Conservation (phyloP, 495 filamentous ascomycete species). For the Penicillium odoratum region DNA sequence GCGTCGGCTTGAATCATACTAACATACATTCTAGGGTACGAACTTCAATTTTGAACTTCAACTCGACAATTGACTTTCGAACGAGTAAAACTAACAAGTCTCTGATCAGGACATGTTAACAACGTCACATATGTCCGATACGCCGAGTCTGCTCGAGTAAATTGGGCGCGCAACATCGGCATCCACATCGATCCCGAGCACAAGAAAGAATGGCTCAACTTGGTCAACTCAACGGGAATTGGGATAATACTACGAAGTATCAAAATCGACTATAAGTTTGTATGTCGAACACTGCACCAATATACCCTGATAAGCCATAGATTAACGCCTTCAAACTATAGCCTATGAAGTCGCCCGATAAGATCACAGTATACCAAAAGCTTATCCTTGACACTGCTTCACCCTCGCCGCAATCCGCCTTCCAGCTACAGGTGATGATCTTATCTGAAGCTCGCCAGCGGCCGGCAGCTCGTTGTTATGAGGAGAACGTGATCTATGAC, state of each 20-base stretch:
- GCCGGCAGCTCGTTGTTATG: constrained; percentile 72
- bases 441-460: constrained; percentile 79
- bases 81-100: neutral
- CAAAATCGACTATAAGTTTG: constrained; percentile 88
- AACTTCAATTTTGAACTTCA: neutral
- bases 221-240: constrained; percentile 62
- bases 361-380: constrained; percentile 85
- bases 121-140: constrained; percentile 84
- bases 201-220: constrained; percentile 64
- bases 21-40: constrained; percentile 28
- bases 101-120: constrained; percentile 74
- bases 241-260: constrained; percentile 84
- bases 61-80: neutral
- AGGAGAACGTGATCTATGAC: constrained; percentile 86
- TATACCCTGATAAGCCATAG: constrained; percentile 5
- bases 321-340: constrained; percentile 30
- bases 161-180: constrained; percentile 79
- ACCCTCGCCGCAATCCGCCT: constrained; percentile 45
- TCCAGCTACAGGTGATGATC: constrained; percentile 61
- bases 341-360: constrained; percentile 89
- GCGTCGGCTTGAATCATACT: constrained; percentile 7
- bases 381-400: constrained; percentile 55
- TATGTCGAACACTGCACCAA: constrained; percentile 39
- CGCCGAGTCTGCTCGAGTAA: constrained; percentile 80
- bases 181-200: constrained; percentile 66